Evolutionary conservation across 306 rosid species (phyloP).

Genomic region (Vigna nakashimae): DNA sequence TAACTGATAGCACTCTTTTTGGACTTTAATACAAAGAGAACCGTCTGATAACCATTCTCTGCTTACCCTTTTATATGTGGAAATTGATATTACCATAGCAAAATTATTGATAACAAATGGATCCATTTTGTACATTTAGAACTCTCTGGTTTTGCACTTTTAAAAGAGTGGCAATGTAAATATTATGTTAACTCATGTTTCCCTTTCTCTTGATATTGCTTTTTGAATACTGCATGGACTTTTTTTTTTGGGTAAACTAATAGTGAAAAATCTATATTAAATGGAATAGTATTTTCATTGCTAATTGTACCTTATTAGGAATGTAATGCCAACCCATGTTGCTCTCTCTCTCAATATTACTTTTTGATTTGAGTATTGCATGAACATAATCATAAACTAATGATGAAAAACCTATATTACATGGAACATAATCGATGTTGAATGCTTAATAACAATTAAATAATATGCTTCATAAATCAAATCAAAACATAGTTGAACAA

Average conservation of each 20-base stretch:
- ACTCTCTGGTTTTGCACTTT: constrained; percentile 27
- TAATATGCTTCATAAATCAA: constrained; percentile 34
- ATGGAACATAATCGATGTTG: constrained; percentile 11
- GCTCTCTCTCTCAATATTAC: constrained; percentile 1
- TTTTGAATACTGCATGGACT: constrained; percentile 22
- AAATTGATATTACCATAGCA: neutral
- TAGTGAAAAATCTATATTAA: constrained; percentile 22
- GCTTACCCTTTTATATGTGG: neutral
- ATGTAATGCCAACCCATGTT: constrained; percentile 18
- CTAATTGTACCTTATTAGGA: neutral
- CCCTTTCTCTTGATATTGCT: constrained; percentile 24
- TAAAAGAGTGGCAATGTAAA: constrained; percentile 12
- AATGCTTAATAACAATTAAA: constrained; percentile 17
- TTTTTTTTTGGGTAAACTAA: neutral
- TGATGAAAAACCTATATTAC: constrained; percentile 26
- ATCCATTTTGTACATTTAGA: neutral
- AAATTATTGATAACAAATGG: neutral
- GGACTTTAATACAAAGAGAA: constrained; percentile 20
- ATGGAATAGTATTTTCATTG: neutral
- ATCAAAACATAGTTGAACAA: constrained; percentile 8
- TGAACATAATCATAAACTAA: constrained; percentile 1
- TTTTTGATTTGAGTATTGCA: constrained; percentile 17
- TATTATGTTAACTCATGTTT: constrained; percentile 12
- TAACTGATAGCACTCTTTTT: constrained; percentile 29
- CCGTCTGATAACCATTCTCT: neutral